Conservation (phyloP, 192 early-diverging fungal genomes). For the Rhizophagus prolifer region DNA sequence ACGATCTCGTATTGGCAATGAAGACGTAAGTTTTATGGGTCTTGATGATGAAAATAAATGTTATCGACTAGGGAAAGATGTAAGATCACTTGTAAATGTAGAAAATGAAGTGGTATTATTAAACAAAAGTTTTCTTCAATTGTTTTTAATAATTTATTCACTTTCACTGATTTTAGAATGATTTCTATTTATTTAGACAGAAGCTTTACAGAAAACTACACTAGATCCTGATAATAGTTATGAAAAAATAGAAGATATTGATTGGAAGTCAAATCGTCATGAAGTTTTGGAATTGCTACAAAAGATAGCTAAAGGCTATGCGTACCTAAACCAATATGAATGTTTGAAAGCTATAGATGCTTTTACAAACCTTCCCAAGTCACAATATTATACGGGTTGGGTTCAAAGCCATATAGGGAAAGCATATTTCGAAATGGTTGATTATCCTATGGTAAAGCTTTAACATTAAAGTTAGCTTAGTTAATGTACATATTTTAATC, state of each 20-base stretch:
- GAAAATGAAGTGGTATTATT: conserved; percentile 24
- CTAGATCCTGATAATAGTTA: neutral
- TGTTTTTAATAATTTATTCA: neutral
- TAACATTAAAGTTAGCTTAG: neutral
- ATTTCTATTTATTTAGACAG: neutral
- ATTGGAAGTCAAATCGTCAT: neutral
- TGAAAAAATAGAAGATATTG: neutral
- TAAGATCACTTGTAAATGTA: neutral
- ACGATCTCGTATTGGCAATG: conserved; percentile 18
- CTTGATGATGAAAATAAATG: conserved; percentile 24
- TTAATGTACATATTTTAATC: neutral
- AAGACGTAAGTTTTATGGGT: conserved; percentile 1
- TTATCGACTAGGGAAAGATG: neutral
- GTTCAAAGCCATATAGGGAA: conserved; percentile 44
- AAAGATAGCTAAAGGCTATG: conserved; percentile 20
- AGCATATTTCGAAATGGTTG: conserved; percentile 40
- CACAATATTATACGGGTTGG: conserved; percentile 40
- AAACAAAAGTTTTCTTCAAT: neutral
- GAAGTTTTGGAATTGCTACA: conserved; percentile 33
- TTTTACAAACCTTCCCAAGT: conserved; percentile 30
- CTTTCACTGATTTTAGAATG: neutral
- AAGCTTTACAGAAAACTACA: conserved; percentile 12
- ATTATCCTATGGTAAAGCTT: conserved; percentile 38
- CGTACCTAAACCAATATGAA: conserved; percentile 35
- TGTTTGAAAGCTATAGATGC: conserved; percentile 33